Percentiles rank a stretch among this genome's conserved stretches.
phyloP scores from a whole-genome alignment of 1,284 basidiomycete genomes.

The Cutaneotrichosporon cyanovorans region DNA sequence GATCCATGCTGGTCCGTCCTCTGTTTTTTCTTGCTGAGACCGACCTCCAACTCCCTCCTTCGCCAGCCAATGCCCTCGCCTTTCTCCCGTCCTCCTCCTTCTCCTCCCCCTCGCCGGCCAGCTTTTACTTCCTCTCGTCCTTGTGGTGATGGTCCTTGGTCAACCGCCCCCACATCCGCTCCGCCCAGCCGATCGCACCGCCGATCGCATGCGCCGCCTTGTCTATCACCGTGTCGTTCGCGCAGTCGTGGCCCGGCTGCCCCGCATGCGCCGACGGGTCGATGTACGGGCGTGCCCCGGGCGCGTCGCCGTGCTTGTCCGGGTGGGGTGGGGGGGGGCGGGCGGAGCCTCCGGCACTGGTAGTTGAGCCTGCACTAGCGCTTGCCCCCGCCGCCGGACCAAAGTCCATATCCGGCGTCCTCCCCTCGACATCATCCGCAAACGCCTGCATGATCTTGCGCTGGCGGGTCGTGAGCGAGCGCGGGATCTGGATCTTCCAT shows the following conservation, averaged over 20 bases:
- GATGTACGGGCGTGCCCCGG: background rate
- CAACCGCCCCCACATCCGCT: constrained; percentile 24
- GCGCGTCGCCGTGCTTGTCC: constrained; percentile 3
- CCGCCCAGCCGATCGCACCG: constrained; percentile 34
- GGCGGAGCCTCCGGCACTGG: constrained; percentile 7
- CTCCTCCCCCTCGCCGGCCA: no score
- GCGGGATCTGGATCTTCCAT: constrained; percentile 81
- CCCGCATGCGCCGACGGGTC: constrained; percentile 12
- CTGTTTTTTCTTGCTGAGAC: no score
- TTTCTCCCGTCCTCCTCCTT: no score
- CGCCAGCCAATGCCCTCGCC: no score
- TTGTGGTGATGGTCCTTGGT: constrained; percentile 7
- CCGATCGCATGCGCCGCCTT: constrained; percentile 33
- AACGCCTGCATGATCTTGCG: constrained; percentile 80
- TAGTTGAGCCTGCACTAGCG: background rate
- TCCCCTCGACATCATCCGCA: constrained; percentile 85
- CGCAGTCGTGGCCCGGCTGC: background rate
- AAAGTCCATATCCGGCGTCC: constrained; percentile 41
- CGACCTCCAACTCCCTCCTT: no score
- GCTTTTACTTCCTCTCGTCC: constrained; percentile 8
- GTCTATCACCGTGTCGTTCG: constrained; percentile 17
- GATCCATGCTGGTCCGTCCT: no score
- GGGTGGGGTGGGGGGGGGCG: constrained; percentile 8
- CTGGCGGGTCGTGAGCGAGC: constrained; percentile 76
- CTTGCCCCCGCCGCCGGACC: constrained; percentile 3